Percentiles rank a stretch among this genome's conserved stretches.
phyloP scores from a whole-genome alignment of 2,329 filamentous ascomycete genomes.

The Phialemonium atrogriseum region DNA sequence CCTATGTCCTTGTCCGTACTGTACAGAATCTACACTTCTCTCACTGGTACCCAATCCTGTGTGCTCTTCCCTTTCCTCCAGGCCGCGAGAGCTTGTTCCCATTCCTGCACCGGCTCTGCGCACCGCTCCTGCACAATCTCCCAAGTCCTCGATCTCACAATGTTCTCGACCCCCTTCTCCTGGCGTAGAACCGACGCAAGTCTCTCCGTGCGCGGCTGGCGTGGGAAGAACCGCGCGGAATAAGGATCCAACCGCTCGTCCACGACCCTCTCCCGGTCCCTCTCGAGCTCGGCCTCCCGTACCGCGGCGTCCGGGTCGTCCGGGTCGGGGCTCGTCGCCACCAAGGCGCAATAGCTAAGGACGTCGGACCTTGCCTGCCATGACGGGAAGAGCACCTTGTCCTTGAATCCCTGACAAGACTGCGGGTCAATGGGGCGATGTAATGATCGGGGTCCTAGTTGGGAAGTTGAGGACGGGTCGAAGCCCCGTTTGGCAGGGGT shows the following conservation, averaged over 20 bases:
- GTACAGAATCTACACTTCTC: too few relatives aligned
- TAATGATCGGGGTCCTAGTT: slow-evolving; percentile 44
- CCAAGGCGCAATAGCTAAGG: slow-evolving; percentile 78
- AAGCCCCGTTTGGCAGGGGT: slow-evolving; percentile 67
- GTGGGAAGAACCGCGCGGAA: slow-evolving; percentile 70
- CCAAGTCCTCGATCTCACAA: slow-evolving; percentile 79
- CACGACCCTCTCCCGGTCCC: slow-evolving; percentile 64
- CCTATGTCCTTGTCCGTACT: too few relatives aligned
- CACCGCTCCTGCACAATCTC: slow-evolving; percentile 69
- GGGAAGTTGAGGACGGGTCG: slow-evolving; percentile 68
- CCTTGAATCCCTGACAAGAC: slow-evolving; percentile 65
- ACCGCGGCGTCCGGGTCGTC: slow-evolving; percentile 71
- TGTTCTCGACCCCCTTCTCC: slow-evolving; percentile 68
- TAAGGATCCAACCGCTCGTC: slow-evolving; percentile 92
- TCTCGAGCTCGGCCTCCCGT: slow-evolving; percentile 61
- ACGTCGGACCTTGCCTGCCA: slow-evolving; percentile 82
- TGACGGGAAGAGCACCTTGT: slow-evolving; percentile 73
- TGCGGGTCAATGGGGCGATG: slow-evolving; percentile 47
- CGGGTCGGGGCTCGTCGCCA: slow-evolving; percentile 81
- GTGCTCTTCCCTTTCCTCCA: slow-evolving; percentile 47
- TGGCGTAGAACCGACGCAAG: slow-evolving; percentile 66
- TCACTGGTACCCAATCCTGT: too few relatives aligned
- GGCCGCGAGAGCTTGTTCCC: slow-evolving; percentile 55
- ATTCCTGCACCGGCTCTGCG: slow-evolving; percentile 45
- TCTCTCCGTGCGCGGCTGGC: slow-evolving; percentile 71